Evolutionary conservation across 2,329 filamentous ascomycete species (phyloP).

Genomic region (Colletotrichum spaethianum): DNA sequence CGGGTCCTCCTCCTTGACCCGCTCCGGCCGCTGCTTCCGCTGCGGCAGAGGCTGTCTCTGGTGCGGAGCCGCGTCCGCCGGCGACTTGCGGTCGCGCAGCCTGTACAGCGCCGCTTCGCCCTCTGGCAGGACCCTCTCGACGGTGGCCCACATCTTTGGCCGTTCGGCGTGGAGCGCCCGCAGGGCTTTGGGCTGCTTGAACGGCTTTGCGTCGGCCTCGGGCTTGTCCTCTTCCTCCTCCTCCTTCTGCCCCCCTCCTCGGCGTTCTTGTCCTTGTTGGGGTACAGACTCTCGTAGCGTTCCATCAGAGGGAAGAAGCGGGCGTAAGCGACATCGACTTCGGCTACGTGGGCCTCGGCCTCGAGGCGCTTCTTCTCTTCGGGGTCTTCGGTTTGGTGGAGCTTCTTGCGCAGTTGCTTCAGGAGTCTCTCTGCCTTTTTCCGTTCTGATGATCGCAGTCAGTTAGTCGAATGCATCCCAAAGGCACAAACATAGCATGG

Average conservation of each 20-base stretch:
- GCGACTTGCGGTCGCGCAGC: slow-evolving; percentile 67
- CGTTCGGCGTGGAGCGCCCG: slow-evolving; percentile 60
- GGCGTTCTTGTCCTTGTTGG: slow-evolving; percentile 50
- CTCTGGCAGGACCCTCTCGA: slow-evolving; percentile 75
- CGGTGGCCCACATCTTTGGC: slow-evolving; percentile 75
- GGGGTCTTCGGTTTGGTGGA: slow-evolving; percentile 65
- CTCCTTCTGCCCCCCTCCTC: slow-evolving; percentile 55
- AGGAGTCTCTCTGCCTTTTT: slow-evolving; percentile 79
- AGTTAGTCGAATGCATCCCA: neutral
- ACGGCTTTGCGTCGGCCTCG: slow-evolving; percentile 53
- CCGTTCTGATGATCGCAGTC: slow-evolving; percentile 65
- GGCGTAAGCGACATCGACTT: slow-evolving; percentile 84
- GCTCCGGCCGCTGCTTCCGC: slow-evolving; percentile 39
- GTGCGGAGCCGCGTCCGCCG: slow-evolving; percentile 43
- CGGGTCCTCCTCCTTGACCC: slow-evolving; percentile 56
- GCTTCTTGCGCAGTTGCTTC: slow-evolving; percentile 74
- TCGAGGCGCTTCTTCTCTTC: slow-evolving; percentile 67
- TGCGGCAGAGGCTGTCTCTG: slow-evolving; percentile 35
- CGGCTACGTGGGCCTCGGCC: slow-evolving; percentile 74
- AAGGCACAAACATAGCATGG: neutral
- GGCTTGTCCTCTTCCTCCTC: slow-evolving; percentile 57
- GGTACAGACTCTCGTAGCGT: slow-evolving; percentile 77
- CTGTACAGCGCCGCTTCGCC: slow-evolving; percentile 66
- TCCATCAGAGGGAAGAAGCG: slow-evolving; percentile 80
- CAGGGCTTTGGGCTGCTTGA: slow-evolving; percentile 55